phyloP scores from a whole-genome alignment of 2,329 filamentous ascomycete genomes.

The Purpureocillium lavendulum region DNA sequence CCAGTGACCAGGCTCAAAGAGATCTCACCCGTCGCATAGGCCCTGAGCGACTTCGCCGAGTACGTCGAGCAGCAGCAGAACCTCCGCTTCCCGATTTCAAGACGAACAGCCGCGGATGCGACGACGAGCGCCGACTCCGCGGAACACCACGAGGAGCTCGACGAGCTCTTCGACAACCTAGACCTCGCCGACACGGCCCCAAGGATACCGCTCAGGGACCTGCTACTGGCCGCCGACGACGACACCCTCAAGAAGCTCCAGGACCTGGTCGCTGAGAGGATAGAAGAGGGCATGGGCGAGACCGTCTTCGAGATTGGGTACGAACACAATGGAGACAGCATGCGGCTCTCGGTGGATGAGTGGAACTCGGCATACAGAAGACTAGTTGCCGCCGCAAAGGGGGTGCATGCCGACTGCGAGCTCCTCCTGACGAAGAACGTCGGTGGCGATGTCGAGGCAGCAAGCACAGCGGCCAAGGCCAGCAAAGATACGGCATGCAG shows the following conservation, averaged over 20 bases:
- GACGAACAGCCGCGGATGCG: slow-evolving; percentile 13
- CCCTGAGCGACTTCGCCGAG: slow-evolving; percentile 92
- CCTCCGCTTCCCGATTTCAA: slow-evolving; percentile 48
- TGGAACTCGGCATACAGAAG: slow-evolving; percentile 67
- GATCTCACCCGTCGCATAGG: slow-evolving; percentile 27
- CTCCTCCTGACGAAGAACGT: slow-evolving; percentile 87
- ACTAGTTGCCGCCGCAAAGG: slow-evolving; percentile 56
- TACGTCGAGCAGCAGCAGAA: slow-evolving; percentile 94
- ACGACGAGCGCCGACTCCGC: slow-evolving; percentile 18
- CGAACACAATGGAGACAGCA: slow-evolving; percentile 80
- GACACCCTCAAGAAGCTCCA: slow-evolving; percentile 55
- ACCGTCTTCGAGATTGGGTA: slow-evolving; percentile 85
- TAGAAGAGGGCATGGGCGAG: slow-evolving; percentile 82
- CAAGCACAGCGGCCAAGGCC: slow-evolving; percentile 40
- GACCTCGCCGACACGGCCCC: slow-evolving; percentile 67
- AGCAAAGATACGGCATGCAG: slow-evolving; percentile 65
- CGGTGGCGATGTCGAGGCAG: slow-evolving; percentile 65
- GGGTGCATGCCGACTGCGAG: slow-evolving; percentile 64
- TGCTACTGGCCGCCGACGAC: slow-evolving; percentile 59
- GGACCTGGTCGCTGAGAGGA: slow-evolving; percentile 55
- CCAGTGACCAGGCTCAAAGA: too few relatives aligned
- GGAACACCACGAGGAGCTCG: slow-evolving; percentile 71
- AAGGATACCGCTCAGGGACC: slow-evolving; percentile 62
- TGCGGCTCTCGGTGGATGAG: slow-evolving; percentile 65
- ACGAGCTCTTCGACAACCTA: slow-evolving; percentile 85